Evolutionary conservation across 768 basidiomycete species (phyloP).

Genomic region (Hirschioporus abietinus): DNA sequence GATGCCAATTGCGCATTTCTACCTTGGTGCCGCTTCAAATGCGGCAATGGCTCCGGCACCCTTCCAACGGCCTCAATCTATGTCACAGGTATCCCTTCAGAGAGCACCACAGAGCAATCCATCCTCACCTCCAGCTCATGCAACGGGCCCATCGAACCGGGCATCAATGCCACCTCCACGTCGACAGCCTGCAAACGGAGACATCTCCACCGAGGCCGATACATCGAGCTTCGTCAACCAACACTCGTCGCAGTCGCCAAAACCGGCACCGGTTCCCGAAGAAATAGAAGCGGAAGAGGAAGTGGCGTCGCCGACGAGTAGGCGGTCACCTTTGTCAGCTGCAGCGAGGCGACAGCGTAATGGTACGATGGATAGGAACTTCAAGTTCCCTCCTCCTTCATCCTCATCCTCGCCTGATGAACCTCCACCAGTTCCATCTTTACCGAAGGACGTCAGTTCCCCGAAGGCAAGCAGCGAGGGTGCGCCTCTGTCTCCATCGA

Average conservation of each 20-base stretch:
- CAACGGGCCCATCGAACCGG: conserved; percentile 39
- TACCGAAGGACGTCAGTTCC: conserved; percentile 8
- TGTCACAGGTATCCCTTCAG: conserved; percentile 62
- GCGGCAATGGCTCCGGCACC: conserved; percentile 34
- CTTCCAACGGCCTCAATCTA: conserved; percentile 60
- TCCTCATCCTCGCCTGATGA: conserved; percentile 9
- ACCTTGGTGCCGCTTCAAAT: conserved; percentile 60
- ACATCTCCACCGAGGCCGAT: conserved; percentile 3
- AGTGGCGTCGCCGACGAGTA: conserved; percentile 12
- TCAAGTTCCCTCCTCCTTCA: conserved; percentile 53
- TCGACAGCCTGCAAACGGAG: conserved; percentile 34
- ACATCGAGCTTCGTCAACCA: not conserved
- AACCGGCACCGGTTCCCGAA: conserved; percentile 18
- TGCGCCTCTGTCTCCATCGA: conserved; percentile 35
- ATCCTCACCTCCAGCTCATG: conserved; percentile 26
- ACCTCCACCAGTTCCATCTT: conserved; percentile 24
- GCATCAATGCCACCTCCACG: conserved; percentile 64
- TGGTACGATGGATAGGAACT: conserved; percentile 75
- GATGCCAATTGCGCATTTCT: conserved; percentile 79
- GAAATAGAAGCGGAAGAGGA: conserved; percentile 15
- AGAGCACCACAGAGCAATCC: conserved; percentile 33
- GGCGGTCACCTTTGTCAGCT: conserved; percentile 7
- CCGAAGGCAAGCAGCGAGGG: conserved; percentile 5
- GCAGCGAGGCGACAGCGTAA: conserved; percentile 28
- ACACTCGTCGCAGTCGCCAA: conserved; percentile 4